Evolutionary conservation across 1,284 basidiomycete species (phyloP), one percentile per base, ranked within the genome.

Genomic region (Vanrija sp.): DNA sequence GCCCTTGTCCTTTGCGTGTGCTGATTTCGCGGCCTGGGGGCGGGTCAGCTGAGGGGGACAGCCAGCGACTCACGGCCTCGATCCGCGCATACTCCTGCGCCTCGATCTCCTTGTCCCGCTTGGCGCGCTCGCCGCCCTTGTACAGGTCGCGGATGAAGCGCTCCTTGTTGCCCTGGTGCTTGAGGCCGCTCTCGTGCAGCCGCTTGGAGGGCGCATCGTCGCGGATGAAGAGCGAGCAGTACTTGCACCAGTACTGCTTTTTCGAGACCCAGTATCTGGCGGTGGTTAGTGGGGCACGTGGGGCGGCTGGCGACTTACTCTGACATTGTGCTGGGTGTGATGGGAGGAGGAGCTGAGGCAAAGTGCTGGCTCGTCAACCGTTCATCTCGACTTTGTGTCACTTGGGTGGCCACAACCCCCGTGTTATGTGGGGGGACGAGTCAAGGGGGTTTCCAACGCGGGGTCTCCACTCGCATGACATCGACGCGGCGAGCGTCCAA

Each of bases 121-220:
- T 89, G 51, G 84, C 83, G 77, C 86, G 85, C 77, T 93, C 89
- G 5, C 92, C 88, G n/a, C 84, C 79, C 78, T 95, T 95, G 82
- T 98, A 98, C 25, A 98, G 82, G 41, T 88, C 84, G 41, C 90
- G 82, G 49, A 98, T 88, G 74, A 88, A 95, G 9, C 93, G 82
- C 69, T 97, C 93, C 58, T 89, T 85, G 73, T 90, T 96, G 45
- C 92, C 92, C 72, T 96, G 89, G 78, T 99, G 96, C 45, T 90
- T 84, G 47, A 95, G 77, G 42, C 96, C 96, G 59, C 83, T 88
- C 76, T 98, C 96, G 73, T 99, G 96, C 57, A 94, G 91, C 59
- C 84, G 81, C 49, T 89, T 83, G 3, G 95, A 98, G 69, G 93
- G 93, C 12, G 84, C 89, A 79, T 96, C 92, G 75, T 96, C 93